A percentile compares a stretch with the other conserved stretches of the same genome.
phyloP scores from a whole-genome alignment of 768 basidiomycete species.

The Mycena galopus region DNA sequence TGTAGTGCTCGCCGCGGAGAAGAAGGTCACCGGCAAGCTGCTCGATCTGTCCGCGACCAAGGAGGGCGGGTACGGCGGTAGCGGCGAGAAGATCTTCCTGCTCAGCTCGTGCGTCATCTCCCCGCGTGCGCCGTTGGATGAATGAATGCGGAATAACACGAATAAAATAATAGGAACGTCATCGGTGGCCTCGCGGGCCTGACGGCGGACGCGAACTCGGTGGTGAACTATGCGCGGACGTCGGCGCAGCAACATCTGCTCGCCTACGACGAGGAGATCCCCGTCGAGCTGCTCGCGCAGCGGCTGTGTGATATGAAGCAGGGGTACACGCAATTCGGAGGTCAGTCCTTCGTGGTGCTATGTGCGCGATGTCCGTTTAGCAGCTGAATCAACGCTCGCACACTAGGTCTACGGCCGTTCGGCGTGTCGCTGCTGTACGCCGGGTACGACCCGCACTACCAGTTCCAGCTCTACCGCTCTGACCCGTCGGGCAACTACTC shows the following conservation, averaged over 20 bases:
- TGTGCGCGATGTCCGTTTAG: not conserved
- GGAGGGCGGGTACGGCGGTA: constrained; percentile 93
- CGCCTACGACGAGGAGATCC: constrained; percentile 96
- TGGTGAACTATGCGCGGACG: constrained; percentile 93
- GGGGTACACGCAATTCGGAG: constrained; percentile 97
- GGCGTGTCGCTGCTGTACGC: constrained; percentile 98
- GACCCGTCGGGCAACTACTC: constrained; percentile 99
- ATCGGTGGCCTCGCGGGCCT: constrained; percentile 95
- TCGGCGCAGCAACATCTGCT: constrained; percentile 92
- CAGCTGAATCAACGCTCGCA: not conserved
- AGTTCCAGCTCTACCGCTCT: constrained; percentile 98
- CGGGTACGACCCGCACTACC: constrained; percentile 95
- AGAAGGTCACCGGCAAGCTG: constrained; percentile 98
- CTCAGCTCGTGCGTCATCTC: constrained; percentile 81
- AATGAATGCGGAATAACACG: not conserved
- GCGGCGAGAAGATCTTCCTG: constrained; percentile 97
- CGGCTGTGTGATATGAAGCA: constrained; percentile 97
- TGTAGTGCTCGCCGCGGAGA: constrained; percentile 93
- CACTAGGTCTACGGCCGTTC: constrained; percentile 98
- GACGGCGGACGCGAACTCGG: constrained; percentile 97
- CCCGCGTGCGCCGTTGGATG: not conserved
- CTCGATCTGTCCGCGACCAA: constrained; percentile 90
- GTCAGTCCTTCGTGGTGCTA: constrained; percentile 53
- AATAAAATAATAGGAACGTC: constrained; percentile 76
- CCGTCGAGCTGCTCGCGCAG: constrained; percentile 95